Evolutionary conservation across 805 yeast genomes (phyloP), one percentile per base, ranked within the genome.

Genomic region (Spathaspora boniae): DNA sequence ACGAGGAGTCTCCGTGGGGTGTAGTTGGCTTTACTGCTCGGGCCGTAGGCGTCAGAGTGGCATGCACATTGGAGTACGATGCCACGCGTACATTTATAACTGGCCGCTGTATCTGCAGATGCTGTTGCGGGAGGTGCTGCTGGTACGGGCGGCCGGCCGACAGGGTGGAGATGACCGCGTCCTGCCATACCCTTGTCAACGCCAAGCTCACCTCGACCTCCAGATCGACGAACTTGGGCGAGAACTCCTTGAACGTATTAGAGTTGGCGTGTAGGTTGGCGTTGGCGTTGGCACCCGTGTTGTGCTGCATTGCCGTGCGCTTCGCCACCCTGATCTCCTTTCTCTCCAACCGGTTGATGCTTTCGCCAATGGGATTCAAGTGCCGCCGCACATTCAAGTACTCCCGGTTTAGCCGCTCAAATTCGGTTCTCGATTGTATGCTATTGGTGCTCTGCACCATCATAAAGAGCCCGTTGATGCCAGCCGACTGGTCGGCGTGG

Each of bases 331-430:
- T 51, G 18, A 60, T 41, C 11, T 50, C 55, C 24, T 49, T 45
- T 31, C 45, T 29, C 17, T 47, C 67, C 4, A 75, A 48, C 41
- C 93, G 62, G 29, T 70, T 66, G 20, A 86, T 55, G 2, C 86
- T 74, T 31, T 78, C 83, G 4, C 74, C 72, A 2, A 84, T 60
- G 1, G 96, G 95, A 45, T 86, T 86, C 26, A 65, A 62, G 55
- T 80, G 76, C 41, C 93, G 67, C 50, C 88, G 62, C 0, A 83
- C 80, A 45, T 75, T 82, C 28, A 79, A 62, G 44, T 79, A 83
- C 50, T 86, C 95, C 42, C 89, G 68, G 9, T 88, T 76, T 21
- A 84, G 70, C 42, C 86, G 69, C 54, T 86, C 95, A 50, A 78
- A 83, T 51, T 84, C 93, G n/a, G 86, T 72, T 45, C 86, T 70